phyloP scores from a whole-genome alignment of 2,329 filamentous ascomycete species.

The Ambrosiella xylebori region DNA sequence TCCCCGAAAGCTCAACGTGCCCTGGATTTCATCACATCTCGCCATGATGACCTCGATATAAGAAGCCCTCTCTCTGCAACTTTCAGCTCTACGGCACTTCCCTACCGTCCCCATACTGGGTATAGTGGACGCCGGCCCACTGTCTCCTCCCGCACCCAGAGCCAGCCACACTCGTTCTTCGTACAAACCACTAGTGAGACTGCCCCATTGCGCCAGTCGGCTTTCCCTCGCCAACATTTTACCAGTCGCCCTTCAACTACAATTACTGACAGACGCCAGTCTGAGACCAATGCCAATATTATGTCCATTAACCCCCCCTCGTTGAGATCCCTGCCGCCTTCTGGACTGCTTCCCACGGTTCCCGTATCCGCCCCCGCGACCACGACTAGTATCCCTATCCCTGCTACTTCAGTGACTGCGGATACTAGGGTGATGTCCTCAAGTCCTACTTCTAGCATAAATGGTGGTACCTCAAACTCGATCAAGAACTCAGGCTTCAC shows the following conservation, averaged over 20 bases:
- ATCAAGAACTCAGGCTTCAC: constrained; percentile 42
- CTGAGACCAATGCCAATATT: constrained; percentile 2
- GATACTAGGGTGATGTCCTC: background rate
- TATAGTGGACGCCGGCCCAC: constrained; percentile 9
- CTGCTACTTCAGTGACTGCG: background rate
- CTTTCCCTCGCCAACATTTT: constrained; percentile 7
- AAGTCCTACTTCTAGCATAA: background rate
- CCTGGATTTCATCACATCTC: constrained; percentile 32
- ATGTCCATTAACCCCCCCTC: constrained; percentile 16
- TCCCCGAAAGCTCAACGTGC: constrained; percentile 31
- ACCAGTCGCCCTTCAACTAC: constrained; percentile 14
- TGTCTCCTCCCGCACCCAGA: constrained; percentile 13
- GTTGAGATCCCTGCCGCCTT: background rate
- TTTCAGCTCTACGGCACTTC: background rate
- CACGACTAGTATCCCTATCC: background rate
- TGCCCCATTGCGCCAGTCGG: constrained; percentile 9
- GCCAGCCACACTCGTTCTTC: constrained; percentile 12
- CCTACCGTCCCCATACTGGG: constrained; percentile 23
- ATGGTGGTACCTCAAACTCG: constrained; percentile 18
- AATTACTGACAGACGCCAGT: constrained; percentile 20
- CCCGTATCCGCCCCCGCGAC: constrained; percentile 27
- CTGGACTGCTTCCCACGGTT: background rate
- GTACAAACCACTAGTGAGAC: constrained; percentile 7
- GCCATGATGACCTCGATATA: constrained; percentile 16
- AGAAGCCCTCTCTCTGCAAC: constrained; percentile 15